phyloP scores from a whole-genome alignment of 176 grass and related monocot species.

The Avena insularis region DNA sequence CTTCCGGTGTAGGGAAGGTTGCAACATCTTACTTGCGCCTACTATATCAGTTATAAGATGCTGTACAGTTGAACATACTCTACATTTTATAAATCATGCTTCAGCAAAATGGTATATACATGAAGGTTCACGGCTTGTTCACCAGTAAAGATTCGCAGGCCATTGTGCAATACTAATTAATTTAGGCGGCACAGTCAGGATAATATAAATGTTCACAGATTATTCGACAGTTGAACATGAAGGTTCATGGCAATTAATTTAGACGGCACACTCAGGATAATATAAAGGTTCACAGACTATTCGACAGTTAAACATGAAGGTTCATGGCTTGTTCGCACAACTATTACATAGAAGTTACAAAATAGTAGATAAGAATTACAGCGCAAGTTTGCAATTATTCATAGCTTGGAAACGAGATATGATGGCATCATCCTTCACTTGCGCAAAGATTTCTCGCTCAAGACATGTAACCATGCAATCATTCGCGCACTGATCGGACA shows the following conservation, averaged over 20 bases:
- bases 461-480: constrained; percentile 20
- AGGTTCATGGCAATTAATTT: background rate
- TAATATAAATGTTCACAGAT: constrained; percentile 2
- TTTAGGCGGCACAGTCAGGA: background rate
- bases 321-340: background rate
- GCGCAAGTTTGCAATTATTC: background rate
- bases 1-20: no score
- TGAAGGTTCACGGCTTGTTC: background rate
- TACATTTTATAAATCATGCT: background rate
- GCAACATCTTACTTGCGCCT: no score
- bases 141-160: background rate
- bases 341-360: background rate
- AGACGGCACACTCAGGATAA: background rate
- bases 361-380: constrained; percentile 1
- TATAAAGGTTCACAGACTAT: background rate
- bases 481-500: constrained; percentile 4
- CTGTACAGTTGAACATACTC: no score
- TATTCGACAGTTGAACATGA: background rate
- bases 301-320: background rate
- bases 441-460: background rate
- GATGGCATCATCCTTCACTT: constrained; percentile 25
- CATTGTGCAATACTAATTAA: background rate
- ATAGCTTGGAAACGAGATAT: constrained; percentile 19
- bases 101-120: constrained; percentile 1
- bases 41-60: no score